phyloP scores from a whole-genome alignment of 129 eudicot species.

The Pittosporum tobira region DNA sequence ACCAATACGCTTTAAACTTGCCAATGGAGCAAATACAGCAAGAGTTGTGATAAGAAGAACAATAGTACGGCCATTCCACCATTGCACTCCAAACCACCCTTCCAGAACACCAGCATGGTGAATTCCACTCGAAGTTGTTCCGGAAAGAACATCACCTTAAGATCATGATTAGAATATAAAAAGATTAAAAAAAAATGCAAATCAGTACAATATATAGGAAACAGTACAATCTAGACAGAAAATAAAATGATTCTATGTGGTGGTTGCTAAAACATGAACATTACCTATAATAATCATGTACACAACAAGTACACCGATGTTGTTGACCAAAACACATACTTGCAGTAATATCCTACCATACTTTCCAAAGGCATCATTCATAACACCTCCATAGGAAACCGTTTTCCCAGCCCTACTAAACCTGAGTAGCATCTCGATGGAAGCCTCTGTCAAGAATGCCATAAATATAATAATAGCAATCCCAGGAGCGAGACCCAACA shows the following conservation, averaged over 20 bases:
- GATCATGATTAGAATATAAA: conserved; percentile 12
- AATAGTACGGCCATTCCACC: conserved; percentile 83
- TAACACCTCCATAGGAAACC: conserved; percentile 65
- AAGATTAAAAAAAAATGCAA: not conserved
- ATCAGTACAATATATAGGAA: not conserved
- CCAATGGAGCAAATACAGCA: conserved; percentile 76
- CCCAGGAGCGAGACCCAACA: conserved; percentile 73
- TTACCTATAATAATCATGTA: conserved; percentile 93
- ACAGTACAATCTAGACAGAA: not conserved
- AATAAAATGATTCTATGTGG: not conserved
- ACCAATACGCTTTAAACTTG: conserved; percentile 90
- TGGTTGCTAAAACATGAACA: not conserved
- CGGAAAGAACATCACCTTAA: conserved; percentile 89
- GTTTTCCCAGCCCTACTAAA: conserved; percentile 59
- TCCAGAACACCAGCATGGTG: conserved; percentile 91
- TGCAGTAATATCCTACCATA: conserved; percentile 73
- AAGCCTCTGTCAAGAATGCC: conserved; percentile 71
- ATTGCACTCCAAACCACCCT: conserved; percentile 87
- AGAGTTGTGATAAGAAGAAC: conserved; percentile 71
- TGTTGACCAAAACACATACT: conserved; percentile 66
- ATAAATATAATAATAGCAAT: conserved; percentile 51
- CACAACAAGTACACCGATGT: conserved; percentile 70
- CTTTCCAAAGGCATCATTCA: conserved; percentile 84
- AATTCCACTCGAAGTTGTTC: conserved; percentile 69
- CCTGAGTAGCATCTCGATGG: conserved; percentile 67